Evolutionary conservation across 1,284 basidiomycete genomes (phyloP).

Genomic region (Naganishia sp.): DNA sequence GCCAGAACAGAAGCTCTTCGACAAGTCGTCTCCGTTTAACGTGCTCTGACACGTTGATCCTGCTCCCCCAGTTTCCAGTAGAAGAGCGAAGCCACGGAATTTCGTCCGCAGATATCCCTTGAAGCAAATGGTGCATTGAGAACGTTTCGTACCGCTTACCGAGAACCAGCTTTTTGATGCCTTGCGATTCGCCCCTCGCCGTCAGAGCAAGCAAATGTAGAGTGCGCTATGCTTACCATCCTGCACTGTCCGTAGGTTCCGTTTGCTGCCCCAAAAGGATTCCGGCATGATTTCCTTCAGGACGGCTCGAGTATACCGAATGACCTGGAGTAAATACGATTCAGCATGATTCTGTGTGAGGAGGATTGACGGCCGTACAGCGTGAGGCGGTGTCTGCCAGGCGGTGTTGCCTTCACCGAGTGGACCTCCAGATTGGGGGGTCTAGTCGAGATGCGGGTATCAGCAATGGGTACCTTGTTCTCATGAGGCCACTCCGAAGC

Average conservation of each 20-base stretch:
- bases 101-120: slow-evolving; percentile 72
- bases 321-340: slow-evolving; percentile 60
- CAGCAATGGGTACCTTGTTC: too few relatives aligned
- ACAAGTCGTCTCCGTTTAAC: slow-evolving; percentile 73
- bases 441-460: not conserved
- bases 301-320: slow-evolving; percentile 65
- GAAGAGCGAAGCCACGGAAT: slow-evolving; percentile 72
- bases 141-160: slow-evolving; percentile 77
- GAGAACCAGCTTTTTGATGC: slow-evolving; percentile 69
- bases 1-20: slow-evolving; percentile 87
- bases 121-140: slow-evolving; percentile 75
- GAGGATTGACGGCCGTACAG: not conserved
- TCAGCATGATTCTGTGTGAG: not conserved
- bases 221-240: slow-evolving; percentile 58
- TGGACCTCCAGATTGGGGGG: not conserved
- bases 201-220: not conserved
- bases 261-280: slow-evolving; percentile 72
- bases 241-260: slow-evolving; percentile 67
- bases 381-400: slow-evolving; percentile 12
- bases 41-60: slow-evolving; percentile 62
- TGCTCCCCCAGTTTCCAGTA: slow-evolving; percentile 46
- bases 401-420: not conserved
- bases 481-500: not conserved
- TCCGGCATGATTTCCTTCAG: slow-evolving; percentile 72
- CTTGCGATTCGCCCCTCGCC: slow-evolving; percentile 54